phyloP scores from a whole-genome alignment of 768 basidiomycete species.

The Rhodosporidiobolus sp. region DNA sequence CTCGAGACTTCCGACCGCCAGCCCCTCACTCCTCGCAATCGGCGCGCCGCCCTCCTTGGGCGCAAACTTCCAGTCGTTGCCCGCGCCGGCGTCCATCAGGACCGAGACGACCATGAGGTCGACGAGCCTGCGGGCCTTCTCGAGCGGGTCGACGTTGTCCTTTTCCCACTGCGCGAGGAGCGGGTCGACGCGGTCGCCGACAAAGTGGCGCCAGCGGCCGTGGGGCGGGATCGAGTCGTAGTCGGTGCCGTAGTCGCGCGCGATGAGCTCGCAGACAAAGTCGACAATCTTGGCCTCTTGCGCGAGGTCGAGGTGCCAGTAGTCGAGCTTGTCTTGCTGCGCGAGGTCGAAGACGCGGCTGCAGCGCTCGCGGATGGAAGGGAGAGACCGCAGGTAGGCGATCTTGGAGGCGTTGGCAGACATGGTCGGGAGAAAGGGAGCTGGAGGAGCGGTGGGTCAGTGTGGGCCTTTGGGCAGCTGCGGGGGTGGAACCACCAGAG shows the following conservation, averaged over 20 bases:
- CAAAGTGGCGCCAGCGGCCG: slow-evolving; percentile 82
- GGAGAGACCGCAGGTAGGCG: slow-evolving; percentile 73
- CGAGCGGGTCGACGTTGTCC: slow-evolving; percentile 37
- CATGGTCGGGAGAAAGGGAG: slow-evolving; percentile 12
- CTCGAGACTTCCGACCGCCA: slow-evolving; percentile 82
- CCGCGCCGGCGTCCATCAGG: slow-evolving; percentile 90
- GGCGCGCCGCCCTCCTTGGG: slow-evolving; percentile 55
- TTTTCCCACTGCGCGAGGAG: slow-evolving; percentile 40
- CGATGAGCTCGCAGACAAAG: slow-evolving; percentile 43
- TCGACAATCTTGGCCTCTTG: slow-evolving; percentile 59
- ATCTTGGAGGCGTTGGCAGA: slow-evolving; percentile 16
- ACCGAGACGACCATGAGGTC: slow-evolving; percentile 90
- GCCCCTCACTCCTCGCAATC: slow-evolving; percentile 66
- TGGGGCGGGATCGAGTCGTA: slow-evolving; percentile 57
- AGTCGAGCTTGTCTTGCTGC: slow-evolving; percentile 67
- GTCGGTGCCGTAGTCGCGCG: slow-evolving; percentile 70
- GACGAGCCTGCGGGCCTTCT: slow-evolving; percentile 69
- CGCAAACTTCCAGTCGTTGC: slow-evolving; percentile 71
- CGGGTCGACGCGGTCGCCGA: slow-evolving; percentile 39
- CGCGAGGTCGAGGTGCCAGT: slow-evolving; percentile 79
- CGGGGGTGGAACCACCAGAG: too few species aligned
- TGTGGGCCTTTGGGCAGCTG: too few species aligned
- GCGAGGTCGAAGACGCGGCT: slow-evolving; percentile 73
- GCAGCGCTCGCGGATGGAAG: slow-evolving; percentile 86
- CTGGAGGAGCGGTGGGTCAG: too few species aligned